Base-by-base conservation (phyloP, 106 monocot species). In the Allium sativum region DNA sequence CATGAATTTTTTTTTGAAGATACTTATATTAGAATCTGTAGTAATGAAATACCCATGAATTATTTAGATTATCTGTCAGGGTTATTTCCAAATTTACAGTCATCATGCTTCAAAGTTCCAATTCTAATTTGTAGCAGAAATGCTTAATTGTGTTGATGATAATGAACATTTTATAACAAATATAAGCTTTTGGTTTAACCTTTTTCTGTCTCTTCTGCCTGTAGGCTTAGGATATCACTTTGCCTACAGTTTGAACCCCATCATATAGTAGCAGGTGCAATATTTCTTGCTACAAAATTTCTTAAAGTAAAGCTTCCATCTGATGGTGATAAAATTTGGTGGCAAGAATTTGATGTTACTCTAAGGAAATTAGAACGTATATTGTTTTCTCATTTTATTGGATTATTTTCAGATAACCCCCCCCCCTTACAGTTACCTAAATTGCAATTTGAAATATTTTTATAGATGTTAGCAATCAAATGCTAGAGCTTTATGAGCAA, bases 301-400 rank as follows among this genome's bases (percentile, higher is more conserved):
- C 71, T 91, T 15, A 91, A 98, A 72, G 96, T 98, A 58, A 91
- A 98, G 73, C 87, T 91, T 47, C 87, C 91, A 45, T 88, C 82
- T 42, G 96, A 98, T 74, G 90, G 91, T 6, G 87, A 98, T 64
- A 91, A 81, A 65, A 77, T 92, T 15, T 98, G 96, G 88, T 92
- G 91, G 96, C 90, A 98, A 66, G 87, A 98, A 73, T 98, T 98
- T 85, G 96, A 92, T 81, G 91, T 98, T 44, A 98, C 84, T 11
- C 91, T 84, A 65, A 70, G 84, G 9, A 87, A 98, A 58, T 65
- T 98, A 59, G 91, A 98, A 85, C 91, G 91, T 91, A 18, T 10
- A 53, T 21, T 52, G 31, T 50, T 60, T 60, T 17, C 18, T 60
- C 56, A 50, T 21, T 31, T n/a, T 31, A 31, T 2, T 1, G 31